Evolutionary conservation across 345 rosid genomes (phyloP), one percentile per base, ranked within the genome.

Genomic region (Euphorbia peplus): DNA sequence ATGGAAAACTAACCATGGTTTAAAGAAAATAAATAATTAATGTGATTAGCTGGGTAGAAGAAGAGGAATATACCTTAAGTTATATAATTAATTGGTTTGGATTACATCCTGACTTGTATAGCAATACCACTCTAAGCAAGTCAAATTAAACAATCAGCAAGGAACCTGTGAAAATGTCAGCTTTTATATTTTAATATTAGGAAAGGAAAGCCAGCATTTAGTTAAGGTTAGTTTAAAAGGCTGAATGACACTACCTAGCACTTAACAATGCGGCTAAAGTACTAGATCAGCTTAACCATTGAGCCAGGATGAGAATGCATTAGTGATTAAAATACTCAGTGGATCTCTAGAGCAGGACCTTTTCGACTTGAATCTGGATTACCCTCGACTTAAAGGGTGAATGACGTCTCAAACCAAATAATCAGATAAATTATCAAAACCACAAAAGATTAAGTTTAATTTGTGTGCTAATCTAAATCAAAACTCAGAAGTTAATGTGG

Each of bases 181-280:
- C 68, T 21, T 48, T 19, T 25, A 59, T 61, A 72, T 39, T 63
- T 72, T 52, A 69, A 63, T 79, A 68, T 63, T 6, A 50, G 15
- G 28, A 15, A n/a, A 3, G 47, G 78, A 78, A 52, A 64, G 76
- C 15, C 73, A 80, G 79, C 41, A 9, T 61, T 70, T 22, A 11
- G 26, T 6, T 21, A 53, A 9, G 57, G 57, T 21, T 53, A 7
- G 22, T 8, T 21, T 53, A 54, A 22, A 60, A 0, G 61, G 11
- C 39, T 8, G 52, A 70, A 62, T 28, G 46, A 46, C 13, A 63
- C n/a, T n/a, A n/a, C n/a, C n/a, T n/a, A n/a, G n/a, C n/a, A n/a
- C n/a, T n/a, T n/a, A n/a, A n/a, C n/a, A n/a, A n/a, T n/a, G n/a
- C n/a, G n/a, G n/a, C n/a, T n/a, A n/a, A n/a, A n/a, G n/a, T n/a